Evolutionary conservation across 1,284 basidiomycete genomes (phyloP), one percentile per base, ranked within the genome.

Genomic region (Fomitiporia mediterranea): DNA sequence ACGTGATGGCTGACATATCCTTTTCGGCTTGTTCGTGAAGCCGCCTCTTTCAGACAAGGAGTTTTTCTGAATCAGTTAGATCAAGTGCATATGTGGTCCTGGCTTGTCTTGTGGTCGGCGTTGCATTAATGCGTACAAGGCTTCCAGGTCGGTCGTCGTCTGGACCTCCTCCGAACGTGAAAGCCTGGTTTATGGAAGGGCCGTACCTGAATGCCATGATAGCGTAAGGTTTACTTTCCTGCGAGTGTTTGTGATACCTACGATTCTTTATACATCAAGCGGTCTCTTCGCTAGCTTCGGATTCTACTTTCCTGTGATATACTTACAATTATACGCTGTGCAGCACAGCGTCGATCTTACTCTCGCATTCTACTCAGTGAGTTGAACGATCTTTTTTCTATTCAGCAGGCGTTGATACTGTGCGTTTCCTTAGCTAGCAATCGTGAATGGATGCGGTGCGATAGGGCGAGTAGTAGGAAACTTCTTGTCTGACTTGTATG

Each of bases 241-340:
- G 15, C 5, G 21, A 23, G 5, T 46, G 43, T 15, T 25, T 19
- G 3, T 25, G 21, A 15, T 17, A 46, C 27, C 9, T 7, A 25
- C 39, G 34, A 28, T 49, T 40, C 5, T 25, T 47, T 17, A 5
- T 43, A 27, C 37, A 27, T 25, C 9, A 11, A 50, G 48, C 4
- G 35, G 30, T 19, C 28, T 38, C 8, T 50, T 50, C 28, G 28
- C 35, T 4, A 38, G 28, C 30, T 27, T 50, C 23, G 51, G 49
- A 9, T 23, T 56, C 75, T 77, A 71, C 59, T 74, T 74, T 58
- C 74, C 76, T 0, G 68, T 74, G 25, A 77, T 74, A 63, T 78
- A 75, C 61, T 57, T 78, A 2, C 76, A 78, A 56, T 61, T 77
- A 3, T 70, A 74, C 51, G 69, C 75, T 3, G 70, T 64, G 15